These are phyloP conservation scores for Scalesia atractyloides DNA, from an alignment of 129 eudicot genomes.

Conservation along the genomic window DNA sequence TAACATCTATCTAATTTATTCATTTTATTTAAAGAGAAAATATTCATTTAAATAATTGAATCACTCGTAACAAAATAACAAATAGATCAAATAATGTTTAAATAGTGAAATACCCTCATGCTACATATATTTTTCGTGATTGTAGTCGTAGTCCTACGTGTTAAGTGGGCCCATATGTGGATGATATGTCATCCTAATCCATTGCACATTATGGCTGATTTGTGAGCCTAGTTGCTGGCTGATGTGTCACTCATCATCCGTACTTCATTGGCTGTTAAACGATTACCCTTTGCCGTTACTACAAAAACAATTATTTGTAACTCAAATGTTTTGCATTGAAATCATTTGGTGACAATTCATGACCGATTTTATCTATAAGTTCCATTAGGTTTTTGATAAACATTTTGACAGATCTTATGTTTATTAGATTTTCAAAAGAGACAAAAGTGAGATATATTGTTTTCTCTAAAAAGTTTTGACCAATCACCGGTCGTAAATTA, in stretches of 20 bases:
- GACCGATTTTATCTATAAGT: too few relatives aligned
- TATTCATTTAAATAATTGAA: background rate
- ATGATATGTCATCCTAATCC: slow-evolving; percentile 26
- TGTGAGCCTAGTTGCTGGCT: background rate
- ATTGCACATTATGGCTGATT: background rate
- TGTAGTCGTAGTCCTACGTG: slow-evolving; percentile 20
- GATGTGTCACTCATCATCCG: background rate
- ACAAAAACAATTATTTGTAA: too few relatives aligned
- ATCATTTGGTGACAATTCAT: too few relatives aligned
- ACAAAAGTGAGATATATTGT: too few relatives aligned
- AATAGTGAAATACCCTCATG: too few relatives aligned
- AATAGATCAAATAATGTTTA: too few relatives aligned
- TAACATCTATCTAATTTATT: background rate
- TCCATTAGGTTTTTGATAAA: too few relatives aligned
- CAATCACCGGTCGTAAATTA: too few relatives aligned
- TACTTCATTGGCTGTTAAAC: background rate
- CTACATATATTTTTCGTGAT: background rate
- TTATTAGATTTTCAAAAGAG: too few relatives aligned
- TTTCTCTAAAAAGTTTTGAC: too few relatives aligned
- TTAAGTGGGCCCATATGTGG: slow-evolving; percentile 10
- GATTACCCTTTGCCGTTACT: background rate
- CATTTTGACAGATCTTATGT: too few relatives aligned
- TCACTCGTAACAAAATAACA: background rate
- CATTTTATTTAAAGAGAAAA: background rate
- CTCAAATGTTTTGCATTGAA: too few relatives aligned